phyloP scores from a whole-genome alignment of 352 stramenopile species.

The Phytophthora macrochlamydospora region DNA sequence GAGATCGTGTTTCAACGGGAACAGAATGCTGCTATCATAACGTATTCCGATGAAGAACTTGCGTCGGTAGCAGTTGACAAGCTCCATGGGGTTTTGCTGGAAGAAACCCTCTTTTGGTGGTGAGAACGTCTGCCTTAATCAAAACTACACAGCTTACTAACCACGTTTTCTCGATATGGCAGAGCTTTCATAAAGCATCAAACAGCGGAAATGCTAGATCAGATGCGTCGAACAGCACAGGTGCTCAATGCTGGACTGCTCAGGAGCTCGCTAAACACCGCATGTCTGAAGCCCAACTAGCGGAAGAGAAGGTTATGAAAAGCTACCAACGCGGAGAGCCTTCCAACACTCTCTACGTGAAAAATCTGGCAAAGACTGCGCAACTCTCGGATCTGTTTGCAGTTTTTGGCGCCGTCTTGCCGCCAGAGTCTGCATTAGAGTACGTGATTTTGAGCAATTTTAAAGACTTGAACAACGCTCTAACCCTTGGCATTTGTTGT shows the following conservation, averaged over 20 bases:
- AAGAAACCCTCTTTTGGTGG: slow-evolving; percentile 56
- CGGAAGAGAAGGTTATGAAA: slow-evolving; percentile 65
- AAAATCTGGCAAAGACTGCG: slow-evolving; percentile 76
- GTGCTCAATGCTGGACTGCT: slow-evolving; percentile 26
- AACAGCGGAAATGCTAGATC: not conserved
- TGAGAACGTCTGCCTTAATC: slow-evolving; percentile 24
- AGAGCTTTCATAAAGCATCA: slow-evolving; percentile 34
- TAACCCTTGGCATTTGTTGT: slow-evolving; percentile 15
- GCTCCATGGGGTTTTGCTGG: slow-evolving; percentile 57
- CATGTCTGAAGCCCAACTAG: slow-evolving; percentile 22
- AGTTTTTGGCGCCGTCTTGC: slow-evolving; percentile 57
- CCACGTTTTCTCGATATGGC: not conserved
- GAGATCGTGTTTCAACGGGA: slow-evolving; percentile 14
- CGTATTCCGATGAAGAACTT: slow-evolving; percentile 32
- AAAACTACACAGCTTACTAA: slow-evolving; percentile 25
- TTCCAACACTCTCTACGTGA: slow-evolving; percentile 75
- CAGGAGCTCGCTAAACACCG: slow-evolving; percentile 31
- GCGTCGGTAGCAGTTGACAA: slow-evolving; percentile 47
- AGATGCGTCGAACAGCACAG: not conserved
- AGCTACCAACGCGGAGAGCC: slow-evolving; percentile 65
- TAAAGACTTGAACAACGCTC: not conserved
- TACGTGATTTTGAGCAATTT: slow-evolving; percentile 18
- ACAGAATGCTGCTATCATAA: slow-evolving; percentile 20
- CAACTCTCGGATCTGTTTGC: slow-evolving; percentile 44
- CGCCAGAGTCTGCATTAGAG: slow-evolving; percentile 22